Percentiles rank a stretch among this genome's conserved stretches.
Conservation (phyloP, 805 yeast species). For the Naumovozyma baii region DNA sequence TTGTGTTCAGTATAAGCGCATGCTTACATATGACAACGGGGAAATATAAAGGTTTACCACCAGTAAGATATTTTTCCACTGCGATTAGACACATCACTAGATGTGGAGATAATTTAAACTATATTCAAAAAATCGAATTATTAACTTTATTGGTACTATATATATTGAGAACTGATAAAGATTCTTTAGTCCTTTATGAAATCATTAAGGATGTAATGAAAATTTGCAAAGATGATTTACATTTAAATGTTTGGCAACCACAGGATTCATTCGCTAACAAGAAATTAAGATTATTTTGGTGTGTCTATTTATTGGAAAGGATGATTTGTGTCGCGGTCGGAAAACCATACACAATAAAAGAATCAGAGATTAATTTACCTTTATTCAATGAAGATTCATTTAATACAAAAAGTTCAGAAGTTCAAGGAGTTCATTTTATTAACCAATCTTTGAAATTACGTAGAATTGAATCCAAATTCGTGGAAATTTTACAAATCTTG, state of each 20-base stretch:
- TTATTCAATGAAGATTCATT: slow-evolving; percentile 37
- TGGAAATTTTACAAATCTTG: slow-evolving; percentile 40
- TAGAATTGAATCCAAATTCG: slow-evolving; percentile 50
- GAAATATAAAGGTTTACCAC: slow-evolving; percentile 43
- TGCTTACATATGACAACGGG: slow-evolving; percentile 47
- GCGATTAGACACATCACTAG: slow-evolving; percentile 48
- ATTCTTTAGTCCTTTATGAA: slow-evolving; percentile 43
- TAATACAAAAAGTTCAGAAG: slow-evolving; percentile 12
- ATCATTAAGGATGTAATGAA: slow-evolving; percentile 45
- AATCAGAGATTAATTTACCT: slow-evolving; percentile 42
- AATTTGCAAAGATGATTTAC: slow-evolving; percentile 29
- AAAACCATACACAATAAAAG: slow-evolving; percentile 44
- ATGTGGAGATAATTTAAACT: slow-evolving; percentile 33
- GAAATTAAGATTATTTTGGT: slow-evolving; percentile 52
- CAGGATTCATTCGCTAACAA: slow-evolving; percentile 27
- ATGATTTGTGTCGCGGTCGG: slow-evolving; percentile 56
- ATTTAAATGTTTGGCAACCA: slow-evolving; percentile 21
- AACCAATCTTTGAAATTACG: slow-evolving; percentile 49
- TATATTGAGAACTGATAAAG: slow-evolving; percentile 51
- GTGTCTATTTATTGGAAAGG: slow-evolving; percentile 49
- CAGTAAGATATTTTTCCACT: slow-evolving; percentile 47
- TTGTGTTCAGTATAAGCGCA: slow-evolving; percentile 44
- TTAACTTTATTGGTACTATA: slow-evolving; percentile 44
- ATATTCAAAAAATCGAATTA: slow-evolving; percentile 43
- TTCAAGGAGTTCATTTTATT: slow-evolving; percentile 36